Conservation (phyloP, 768 basidiomycete genomes). For the Kwoniella dendrophila region DNA sequence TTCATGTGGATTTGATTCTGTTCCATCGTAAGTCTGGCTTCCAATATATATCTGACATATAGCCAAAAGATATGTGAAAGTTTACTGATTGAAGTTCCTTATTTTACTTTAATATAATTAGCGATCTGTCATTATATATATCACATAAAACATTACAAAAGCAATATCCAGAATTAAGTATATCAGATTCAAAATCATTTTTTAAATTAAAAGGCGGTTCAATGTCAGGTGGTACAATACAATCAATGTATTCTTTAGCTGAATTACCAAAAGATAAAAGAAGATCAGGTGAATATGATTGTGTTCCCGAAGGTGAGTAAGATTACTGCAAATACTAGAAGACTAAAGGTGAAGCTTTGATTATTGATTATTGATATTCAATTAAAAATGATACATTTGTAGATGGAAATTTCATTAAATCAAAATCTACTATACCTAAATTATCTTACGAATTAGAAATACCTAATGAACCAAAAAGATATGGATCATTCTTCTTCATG, state of each 20-base stretch:
- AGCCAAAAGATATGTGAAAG: neutral
- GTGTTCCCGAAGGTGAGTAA: constrained; percentile 19
- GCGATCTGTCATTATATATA: constrained; percentile 69
- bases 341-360: neutral
- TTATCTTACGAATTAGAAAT: neutral
- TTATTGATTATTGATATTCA: neutral
- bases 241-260: constrained; percentile 53
- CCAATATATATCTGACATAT: neutral
- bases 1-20: constrained; percentile 65
- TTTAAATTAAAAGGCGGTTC: constrained; percentile 60
- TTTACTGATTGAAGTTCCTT: neutral
- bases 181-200: constrained; percentile 60
- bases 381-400: neutral
- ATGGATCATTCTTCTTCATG: constrained; percentile 61
- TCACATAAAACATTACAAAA: constrained; percentile 70
- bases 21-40: constrained; percentile 46
- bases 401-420: neutral
- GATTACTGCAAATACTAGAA: neutral
- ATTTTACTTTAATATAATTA: constrained; percentile 4
- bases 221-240: constrained; percentile 69
- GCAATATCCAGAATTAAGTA: constrained; percentile 59
- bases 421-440: neutral
- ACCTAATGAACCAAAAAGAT: constrained; percentile 6
- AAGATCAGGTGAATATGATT: constrained; percentile 41
- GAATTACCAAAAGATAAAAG: constrained; percentile 55